Conservation (phyloP, 2,329 filamentous ascomycete genomes). For the Ceratocystis destructans region DNA sequence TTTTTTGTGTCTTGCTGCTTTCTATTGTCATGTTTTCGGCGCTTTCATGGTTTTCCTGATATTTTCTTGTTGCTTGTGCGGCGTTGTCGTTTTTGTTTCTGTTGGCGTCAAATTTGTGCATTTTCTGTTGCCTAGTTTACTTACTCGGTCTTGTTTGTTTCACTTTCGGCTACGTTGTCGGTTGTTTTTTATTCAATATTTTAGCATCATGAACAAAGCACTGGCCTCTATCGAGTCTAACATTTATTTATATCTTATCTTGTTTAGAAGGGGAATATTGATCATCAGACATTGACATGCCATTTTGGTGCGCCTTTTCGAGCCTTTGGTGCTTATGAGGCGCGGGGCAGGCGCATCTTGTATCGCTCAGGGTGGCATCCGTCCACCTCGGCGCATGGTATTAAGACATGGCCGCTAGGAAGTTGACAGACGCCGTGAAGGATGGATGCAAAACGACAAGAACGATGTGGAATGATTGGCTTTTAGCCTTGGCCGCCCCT, state of each 20-base stretch:
- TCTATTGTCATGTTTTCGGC: constrained; percentile 4
- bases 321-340: neutral
- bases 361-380: neutral
- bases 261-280: neutral
- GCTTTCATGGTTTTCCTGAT: constrained; percentile 2
- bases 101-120: constrained; percentile 4
- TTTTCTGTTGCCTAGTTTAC: constrained; percentile 9
- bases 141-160: neutral
- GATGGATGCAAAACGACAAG: no score
- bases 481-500: no score
- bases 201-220: constrained; percentile 4
- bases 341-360: neutral
- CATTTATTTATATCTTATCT: neutral
- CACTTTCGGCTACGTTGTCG: constrained; percentile 2
- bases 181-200: constrained; percentile 9
- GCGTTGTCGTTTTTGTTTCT: constrained; percentile 1
- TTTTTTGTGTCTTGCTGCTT: neutral
- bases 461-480: no score
- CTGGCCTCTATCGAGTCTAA: constrained; percentile 1
- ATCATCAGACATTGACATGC: no score
- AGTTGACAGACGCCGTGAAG: no score
- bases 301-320: neutral
- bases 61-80: constrained; percentile 5
- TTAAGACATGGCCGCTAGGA: no score
- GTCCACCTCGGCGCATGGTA: no score